Percentiles rank a stretch among this genome's conserved stretches.
Conservation (phyloP, 768 basidiomycete genomes). For the Russula virescens region DNA sequence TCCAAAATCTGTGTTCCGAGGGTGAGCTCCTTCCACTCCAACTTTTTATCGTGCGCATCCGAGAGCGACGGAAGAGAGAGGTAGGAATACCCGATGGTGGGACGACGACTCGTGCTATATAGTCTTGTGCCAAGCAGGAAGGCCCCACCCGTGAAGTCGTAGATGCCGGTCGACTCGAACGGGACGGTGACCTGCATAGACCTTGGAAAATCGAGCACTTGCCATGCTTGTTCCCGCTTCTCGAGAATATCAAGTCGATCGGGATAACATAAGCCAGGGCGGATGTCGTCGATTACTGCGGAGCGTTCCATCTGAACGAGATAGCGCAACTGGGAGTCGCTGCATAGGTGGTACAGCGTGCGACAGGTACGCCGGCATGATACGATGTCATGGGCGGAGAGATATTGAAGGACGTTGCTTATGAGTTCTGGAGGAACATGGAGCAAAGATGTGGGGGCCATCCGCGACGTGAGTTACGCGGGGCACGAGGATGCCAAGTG, state of each 20-base stretch:
- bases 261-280: conserved; percentile 1
- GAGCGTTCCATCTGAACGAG: conserved; percentile 19
- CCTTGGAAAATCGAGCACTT: conserved; percentile 4
- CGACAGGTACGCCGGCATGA: conserved; percentile 14
- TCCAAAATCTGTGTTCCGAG: conserved; percentile 18
- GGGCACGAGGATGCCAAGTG: too few relatives aligned
- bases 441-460: conserved; percentile 9
- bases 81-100: conserved; percentile 17
- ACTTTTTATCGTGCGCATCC: background rate
- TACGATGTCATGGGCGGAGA: conserved; percentile 6
- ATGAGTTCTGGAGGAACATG: conserved; percentile 17
- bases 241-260: conserved; percentile 17
- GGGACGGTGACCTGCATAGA: conserved; percentile 8
- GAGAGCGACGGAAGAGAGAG: conserved; percentile 12
- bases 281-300: conserved; percentile 16
- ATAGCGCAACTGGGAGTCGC: conserved; percentile 10
- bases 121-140: conserved; percentile 21
- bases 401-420: conserved; percentile 5
- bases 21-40: conserved; percentile 1
- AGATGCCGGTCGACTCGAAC: conserved; percentile 21
- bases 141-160: conserved; percentile 24
- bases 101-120: background rate
- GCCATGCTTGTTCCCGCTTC: conserved; percentile 20
- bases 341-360: background rate
- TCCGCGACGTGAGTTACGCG: background rate